A percentile compares a stretch with the other conserved stretches of the same genome.
Evolutionary conservation across 768 basidiomycete species (phyloP).

Genomic region (Psilocybe tampanensis): DNA sequence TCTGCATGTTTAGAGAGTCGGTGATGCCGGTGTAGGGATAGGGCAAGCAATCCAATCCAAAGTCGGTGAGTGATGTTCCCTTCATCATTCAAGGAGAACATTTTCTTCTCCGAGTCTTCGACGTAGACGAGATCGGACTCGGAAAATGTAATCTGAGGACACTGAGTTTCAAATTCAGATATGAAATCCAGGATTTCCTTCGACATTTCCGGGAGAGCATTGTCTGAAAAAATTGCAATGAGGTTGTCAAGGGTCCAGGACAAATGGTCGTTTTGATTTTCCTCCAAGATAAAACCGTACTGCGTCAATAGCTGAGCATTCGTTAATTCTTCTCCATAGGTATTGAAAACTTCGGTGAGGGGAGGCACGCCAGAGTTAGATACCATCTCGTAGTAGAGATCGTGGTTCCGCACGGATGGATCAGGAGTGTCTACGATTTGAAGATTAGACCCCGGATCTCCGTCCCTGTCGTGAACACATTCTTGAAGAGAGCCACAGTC

Average conservation of each 20-base stretch:
- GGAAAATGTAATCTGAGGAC: conserved; percentile 3
- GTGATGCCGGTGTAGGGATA: conserved; percentile 4
- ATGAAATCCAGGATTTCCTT: background rate
- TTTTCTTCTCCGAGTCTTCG: conserved; percentile 13
- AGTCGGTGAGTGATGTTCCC: conserved; percentile 52
- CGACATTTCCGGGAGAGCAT: background rate
- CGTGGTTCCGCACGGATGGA: conserved; percentile 21
- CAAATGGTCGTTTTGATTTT: conserved; percentile 67
- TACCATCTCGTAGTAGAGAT: conserved; percentile 68
- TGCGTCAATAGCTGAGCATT: conserved; percentile 68
- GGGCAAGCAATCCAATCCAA: conserved; percentile 40
- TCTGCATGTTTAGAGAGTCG: background rate
- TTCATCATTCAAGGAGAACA: conserved; percentile 44
- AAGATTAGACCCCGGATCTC: background rate
- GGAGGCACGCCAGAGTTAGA: conserved; percentile 52
- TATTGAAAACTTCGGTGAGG: conserved; percentile 70
- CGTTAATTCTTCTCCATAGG: conserved; percentile 66
- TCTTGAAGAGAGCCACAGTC: conserved; percentile 69
- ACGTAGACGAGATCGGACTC: conserved; percentile 19
- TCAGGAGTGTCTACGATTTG: background rate
- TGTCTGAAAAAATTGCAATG: conserved; percentile 1
- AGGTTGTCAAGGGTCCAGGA: conserved; percentile 41
- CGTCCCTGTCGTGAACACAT: conserved; percentile 65
- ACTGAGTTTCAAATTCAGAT: background rate
- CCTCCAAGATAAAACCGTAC: conserved; percentile 78